Percentiles rank a stretch among this genome's conserved stretches.
Evolutionary conservation across 1,139 yeast genomes (phyloP).

Genomic region (Saccharomycopsis crataegensis): DNA sequence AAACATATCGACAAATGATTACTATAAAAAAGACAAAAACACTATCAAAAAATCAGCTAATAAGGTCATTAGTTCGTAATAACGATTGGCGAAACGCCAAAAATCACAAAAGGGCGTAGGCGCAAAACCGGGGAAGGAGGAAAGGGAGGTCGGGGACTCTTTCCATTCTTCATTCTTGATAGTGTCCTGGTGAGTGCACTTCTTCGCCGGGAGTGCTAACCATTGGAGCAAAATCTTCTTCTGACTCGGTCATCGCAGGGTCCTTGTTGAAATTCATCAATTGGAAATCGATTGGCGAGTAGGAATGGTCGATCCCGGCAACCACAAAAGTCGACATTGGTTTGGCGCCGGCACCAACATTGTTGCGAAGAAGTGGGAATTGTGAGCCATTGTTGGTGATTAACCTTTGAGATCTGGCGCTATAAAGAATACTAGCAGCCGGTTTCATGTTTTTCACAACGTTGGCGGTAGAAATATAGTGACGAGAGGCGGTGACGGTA

Average conservation of each 20-base stretch:
- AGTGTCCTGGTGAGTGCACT: conserved; percentile 15
- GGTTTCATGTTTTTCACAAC: background rate
- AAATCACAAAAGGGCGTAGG: too few relatives aligned
- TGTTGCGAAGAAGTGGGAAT: background rate
- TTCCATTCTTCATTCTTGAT: conserved; percentile 1
- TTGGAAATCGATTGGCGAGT: background rate
- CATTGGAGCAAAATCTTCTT: conserved; percentile 13
- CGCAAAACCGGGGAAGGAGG: too few relatives aligned
- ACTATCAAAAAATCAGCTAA: too few relatives aligned
- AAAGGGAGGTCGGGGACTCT: too few relatives aligned
- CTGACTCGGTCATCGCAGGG: too few relatives aligned
- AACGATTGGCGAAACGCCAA: too few relatives aligned
- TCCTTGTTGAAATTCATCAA: too few relatives aligned
- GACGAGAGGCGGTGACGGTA: conserved; percentile 14
- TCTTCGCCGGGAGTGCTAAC: conserved; percentile 12
- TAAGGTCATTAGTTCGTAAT: too few relatives aligned
- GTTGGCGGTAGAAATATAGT: conserved; percentile 11
- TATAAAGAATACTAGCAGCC: background rate
- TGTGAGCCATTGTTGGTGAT: background rate
- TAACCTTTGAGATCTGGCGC: background rate
- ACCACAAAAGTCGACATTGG: conserved; percentile 14
- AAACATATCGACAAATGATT: too few relatives aligned
- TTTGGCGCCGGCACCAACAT: background rate
- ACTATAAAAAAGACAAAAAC: too few relatives aligned
- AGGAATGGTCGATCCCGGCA: conserved; percentile 2